Base-by-base conservation (phyloP, 331 rosid genomes). In the Prunus yedoensis region DNA sequence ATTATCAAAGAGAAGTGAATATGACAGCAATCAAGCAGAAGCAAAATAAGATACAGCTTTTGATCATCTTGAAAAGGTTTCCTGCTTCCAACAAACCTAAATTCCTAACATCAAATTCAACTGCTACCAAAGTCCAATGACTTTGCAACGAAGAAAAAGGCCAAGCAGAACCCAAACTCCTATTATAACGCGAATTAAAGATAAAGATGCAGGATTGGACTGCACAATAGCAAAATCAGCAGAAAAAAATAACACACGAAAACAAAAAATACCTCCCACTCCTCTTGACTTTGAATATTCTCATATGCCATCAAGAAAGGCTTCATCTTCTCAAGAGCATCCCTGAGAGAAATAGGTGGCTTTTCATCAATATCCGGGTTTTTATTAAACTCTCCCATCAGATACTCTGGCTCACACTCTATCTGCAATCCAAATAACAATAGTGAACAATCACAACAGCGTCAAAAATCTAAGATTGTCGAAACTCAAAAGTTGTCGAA, bases 241-340 rank as follows among this genome's bases (percentile, higher is more conserved):
- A 17, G n/a, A 14, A 7, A 45, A 43, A 52, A 15, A 30, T 51
- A 41, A 66, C 66, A 75, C 52, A 66, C 20, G 50, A 79, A 20
- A 78, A 67, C 20, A 61, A 57, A 82, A 71, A 15, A 15, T 84
- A 94, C 97, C 97, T 94, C 97, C 99, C 99, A 94, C 88, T 94
- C 99, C 79, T 89, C 95, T 64, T 94, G 92, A 81, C 90, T 90
- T 73, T 88, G 83, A 80, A 94, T 94, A 30, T 91, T 91, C 83
- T 94, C 99, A 58, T 91, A 91, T 38, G 78, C 88, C 96, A 94
- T 94, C 85, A 94, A 83, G 85, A 94, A 94, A 49, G 98, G 98
- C 76, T 91, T 94, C 91, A 87, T 81, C 87, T 91, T 94, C 88
- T 90, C 97, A 71, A 94, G 95, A 23, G 93, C 92, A 68, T 94